Evolutionary conservation across 305 asterid species (phyloP).

Genomic region (Caryopteris hybrid): DNA sequence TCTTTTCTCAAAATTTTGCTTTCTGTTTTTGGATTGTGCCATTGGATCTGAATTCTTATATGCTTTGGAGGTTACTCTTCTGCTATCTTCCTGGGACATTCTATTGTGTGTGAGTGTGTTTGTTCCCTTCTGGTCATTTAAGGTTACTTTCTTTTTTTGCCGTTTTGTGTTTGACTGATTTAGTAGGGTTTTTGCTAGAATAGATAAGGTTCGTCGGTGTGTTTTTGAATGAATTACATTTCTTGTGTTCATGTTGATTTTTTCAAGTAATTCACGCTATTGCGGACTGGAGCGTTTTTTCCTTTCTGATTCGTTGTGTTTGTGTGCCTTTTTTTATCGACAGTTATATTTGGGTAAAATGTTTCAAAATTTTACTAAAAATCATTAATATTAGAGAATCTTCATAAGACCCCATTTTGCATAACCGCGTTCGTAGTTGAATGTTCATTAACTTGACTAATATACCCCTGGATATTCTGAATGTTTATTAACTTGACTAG

Average conservation of each 20-base stretch:
- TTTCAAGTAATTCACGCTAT: neutral
- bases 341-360: too few species aligned
- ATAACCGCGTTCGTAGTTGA: neutral
- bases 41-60: slow-evolving; percentile 6
- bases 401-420: too few species aligned
- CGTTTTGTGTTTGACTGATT: neutral
- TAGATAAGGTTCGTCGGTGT: neutral
- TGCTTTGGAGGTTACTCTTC: neutral
- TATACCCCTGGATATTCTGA: neutral
- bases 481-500: too few species aligned
- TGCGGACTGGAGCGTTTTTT: neutral
- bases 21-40: neutral
- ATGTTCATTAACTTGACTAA: neutral
- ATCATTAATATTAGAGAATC: too few species aligned
- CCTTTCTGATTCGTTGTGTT: neutral
- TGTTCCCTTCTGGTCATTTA: neutral
- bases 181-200: neutral
- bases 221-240: neutral
- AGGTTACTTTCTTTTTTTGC: neutral
- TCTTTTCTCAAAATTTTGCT: neutral
- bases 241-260: neutral
- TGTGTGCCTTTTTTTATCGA: neutral
- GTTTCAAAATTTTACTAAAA: too few species aligned
- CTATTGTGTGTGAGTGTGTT: neutral
- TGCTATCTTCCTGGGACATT: neutral